Percentiles rank a stretch among this genome's conserved stretches.
These are phyloP conservation scores for Lactifluus piperatus DNA, from an alignment of 768 basidiomycete genomes.

Conservation along the genomic window DNA sequence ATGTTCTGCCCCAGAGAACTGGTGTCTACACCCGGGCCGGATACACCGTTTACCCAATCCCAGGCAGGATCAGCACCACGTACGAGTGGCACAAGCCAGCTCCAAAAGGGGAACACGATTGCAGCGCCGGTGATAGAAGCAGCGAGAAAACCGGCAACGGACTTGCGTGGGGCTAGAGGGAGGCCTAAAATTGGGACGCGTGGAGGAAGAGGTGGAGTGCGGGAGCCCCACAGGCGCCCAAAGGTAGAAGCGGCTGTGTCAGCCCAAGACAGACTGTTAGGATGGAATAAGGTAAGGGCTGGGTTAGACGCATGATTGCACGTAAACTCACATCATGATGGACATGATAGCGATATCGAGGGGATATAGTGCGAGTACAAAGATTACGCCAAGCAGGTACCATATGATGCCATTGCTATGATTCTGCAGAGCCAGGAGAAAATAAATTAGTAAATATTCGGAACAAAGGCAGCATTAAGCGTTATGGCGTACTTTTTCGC, in stretches of 20 bases:
- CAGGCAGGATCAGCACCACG: constrained; percentile 37
- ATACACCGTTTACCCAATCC: constrained; percentile 47
- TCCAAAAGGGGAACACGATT: constrained; percentile 68
- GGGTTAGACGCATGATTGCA: not conserved
- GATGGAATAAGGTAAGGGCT: not conserved
- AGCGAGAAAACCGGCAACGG: constrained; percentile 75
- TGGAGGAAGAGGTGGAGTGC: constrained; percentile 53
- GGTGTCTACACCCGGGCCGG: constrained; percentile 22
- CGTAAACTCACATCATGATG: constrained; percentile 54
- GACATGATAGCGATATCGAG: constrained; percentile 84
- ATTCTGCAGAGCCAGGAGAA: constrained; percentile 32
- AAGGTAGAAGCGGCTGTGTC: constrained; percentile 91
- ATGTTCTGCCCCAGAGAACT: constrained; percentile 21
- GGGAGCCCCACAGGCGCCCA: constrained; percentile 74
- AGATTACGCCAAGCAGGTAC: constrained; percentile 84
- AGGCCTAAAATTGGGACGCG: constrained; percentile 40
- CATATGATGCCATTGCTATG: constrained; percentile 81
- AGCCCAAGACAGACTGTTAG: constrained; percentile 80
- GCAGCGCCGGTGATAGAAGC: constrained; percentile 63
- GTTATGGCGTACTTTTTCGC: constrained; percentile 52
- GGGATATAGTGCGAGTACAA: constrained; percentile 67
- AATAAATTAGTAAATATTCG: not conserved
- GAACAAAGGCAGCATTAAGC: not conserved
- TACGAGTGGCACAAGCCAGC: constrained; percentile 43
- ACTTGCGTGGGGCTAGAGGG: constrained; percentile 75